Conservation (phyloP, 1,284 basidiomycete species). For the Sanghuangporus sanghuang region DNA sequence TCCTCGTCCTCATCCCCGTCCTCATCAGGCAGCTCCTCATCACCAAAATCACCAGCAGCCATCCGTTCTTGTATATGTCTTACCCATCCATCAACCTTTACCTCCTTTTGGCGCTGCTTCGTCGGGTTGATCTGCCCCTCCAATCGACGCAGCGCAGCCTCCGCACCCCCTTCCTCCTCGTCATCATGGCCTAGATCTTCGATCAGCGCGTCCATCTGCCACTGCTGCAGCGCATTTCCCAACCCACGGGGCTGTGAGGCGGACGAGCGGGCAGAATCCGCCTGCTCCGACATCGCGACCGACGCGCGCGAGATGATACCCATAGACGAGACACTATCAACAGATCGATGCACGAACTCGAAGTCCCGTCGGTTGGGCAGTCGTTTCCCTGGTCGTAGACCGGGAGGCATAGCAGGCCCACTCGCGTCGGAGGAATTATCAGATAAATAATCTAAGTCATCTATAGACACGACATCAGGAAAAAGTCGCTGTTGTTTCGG, state of each 20-base stretch:
- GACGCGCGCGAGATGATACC: conserved; percentile 60
- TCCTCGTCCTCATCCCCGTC: conserved; percentile 41
- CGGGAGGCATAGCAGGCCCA: conserved; percentile 39
- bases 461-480: conserved; percentile 68
- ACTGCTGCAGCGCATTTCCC: conserved; percentile 61
- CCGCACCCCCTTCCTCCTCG: conserved; percentile 66
- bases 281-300: conserved; percentile 32
- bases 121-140: conserved; percentile 80
- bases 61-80: conserved; percentile 62
- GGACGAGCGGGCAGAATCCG: conserved; percentile 41
- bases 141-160: conserved; percentile 69
- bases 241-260: conserved; percentile 31
- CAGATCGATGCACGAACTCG: conserved; percentile 64
- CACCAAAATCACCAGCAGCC: conserved; percentile 52
- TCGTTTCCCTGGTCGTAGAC: conserved; percentile 50
- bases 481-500: conserved; percentile 7
- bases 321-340: conserved; percentile 72
- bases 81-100: conserved; percentile 80
- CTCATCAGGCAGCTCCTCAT: conserved; percentile 47
- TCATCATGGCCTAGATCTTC: conserved; percentile 74
- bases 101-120: conserved; percentile 61
- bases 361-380: conserved; percentile 70
- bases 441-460: conserved; percentile 64
- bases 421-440: conserved; percentile 54
- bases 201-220: conserved; percentile 76